Base-by-base conservation (phyloP, 169 alveolate genomes). In the Hepatocystis sp. region DNA sequence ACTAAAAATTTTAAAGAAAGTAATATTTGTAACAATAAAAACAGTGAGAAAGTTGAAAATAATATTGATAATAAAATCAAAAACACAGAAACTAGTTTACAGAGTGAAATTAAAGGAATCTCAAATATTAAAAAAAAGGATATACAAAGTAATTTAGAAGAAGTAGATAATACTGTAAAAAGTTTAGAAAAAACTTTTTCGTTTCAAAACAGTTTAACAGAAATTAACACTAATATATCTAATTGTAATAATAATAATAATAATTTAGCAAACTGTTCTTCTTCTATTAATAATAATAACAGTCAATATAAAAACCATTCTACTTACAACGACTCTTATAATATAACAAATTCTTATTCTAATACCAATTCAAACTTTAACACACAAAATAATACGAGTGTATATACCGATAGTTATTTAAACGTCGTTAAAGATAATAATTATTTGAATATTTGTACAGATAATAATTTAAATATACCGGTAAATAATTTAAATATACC, bases 21-120 rank as follows among this genome's bases (percentile, higher is more conserved):
- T 25, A 60, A 56, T 15, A 71, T 56, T 71, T 71, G 32, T 23
- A 42, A 25, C 53, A 44, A 71, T 39, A 34, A 15, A 61, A 39
- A 30, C 44, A 71, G 63, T 56, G 27, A 42, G n/a, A 71, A 56
- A 56, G 61, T 58, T 40, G 66, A 47, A 36, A 32, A 10, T 28
- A 27, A 34, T 34, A 44, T 27, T 15, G 27, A 60, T 49, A 71
- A 71, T 34, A 60, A 40, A 23, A 28, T 28, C 21, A 8, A 58
- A 21, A 30, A 5, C 32, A 71, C 36, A 3, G 51, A 46, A 1
- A 71, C 15, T 23, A 8, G 15, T 27, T 19, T 21, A 25, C 51
- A 56, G 58, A 71, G 71, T 10, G 58, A 23, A 11, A 52, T 51
- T 64, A 21, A n/a, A 23, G 76, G 13, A 11, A 30, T 60, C 13